phyloP scores from a whole-genome alignment of 2,329 filamentous ascomycete species.

The Penicillium janthinellum region DNA sequence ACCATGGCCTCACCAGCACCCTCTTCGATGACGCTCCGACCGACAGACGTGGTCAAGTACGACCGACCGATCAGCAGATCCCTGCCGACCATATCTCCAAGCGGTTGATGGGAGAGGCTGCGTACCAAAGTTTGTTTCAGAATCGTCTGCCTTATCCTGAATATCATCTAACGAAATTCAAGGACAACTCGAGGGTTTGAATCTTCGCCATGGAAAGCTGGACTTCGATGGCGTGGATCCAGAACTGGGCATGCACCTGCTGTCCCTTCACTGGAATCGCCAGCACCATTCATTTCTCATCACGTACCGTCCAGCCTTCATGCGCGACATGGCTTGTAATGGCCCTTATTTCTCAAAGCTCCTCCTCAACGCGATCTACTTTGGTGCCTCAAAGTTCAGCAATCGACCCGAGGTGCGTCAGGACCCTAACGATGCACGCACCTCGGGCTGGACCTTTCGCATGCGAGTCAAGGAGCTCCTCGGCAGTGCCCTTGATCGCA shows the following conservation, averaged over 20 bases:
- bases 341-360: slow-evolving; percentile 57
- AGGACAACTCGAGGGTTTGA: slow-evolving; percentile 53
- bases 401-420: slow-evolving; percentile 49
- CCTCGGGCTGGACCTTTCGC: slow-evolving; percentile 53
- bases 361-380: slow-evolving; percentile 56
- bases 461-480: slow-evolving; percentile 52
- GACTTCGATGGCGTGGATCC: slow-evolving; percentile 60
- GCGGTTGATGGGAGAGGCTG: slow-evolving; percentile 52
- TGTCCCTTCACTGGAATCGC: slow-evolving; percentile 57
- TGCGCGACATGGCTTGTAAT: slow-evolving; percentile 51
- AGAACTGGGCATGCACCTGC: slow-evolving; percentile 55
- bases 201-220: slow-evolving; percentile 49
- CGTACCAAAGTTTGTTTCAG: slow-evolving; percentile 43
- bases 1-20: slow-evolving; percentile 54
- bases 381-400: slow-evolving; percentile 51
- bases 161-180: not conserved
- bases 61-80: slow-evolving; percentile 12
- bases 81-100: slow-evolving; percentile 39
- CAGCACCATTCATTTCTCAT: slow-evolving; percentile 54
- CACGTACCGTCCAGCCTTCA: slow-evolving; percentile 57
- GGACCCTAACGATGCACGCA: slow-evolving; percentile 50
- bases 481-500: slow-evolving; percentile 49
- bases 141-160: not conserved
- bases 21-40: slow-evolving; percentile 47
- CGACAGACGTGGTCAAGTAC: slow-evolving; percentile 14